phyloP scores from a whole-genome alignment of 106 monocot species.

The Dendrobium nobile region DNA sequence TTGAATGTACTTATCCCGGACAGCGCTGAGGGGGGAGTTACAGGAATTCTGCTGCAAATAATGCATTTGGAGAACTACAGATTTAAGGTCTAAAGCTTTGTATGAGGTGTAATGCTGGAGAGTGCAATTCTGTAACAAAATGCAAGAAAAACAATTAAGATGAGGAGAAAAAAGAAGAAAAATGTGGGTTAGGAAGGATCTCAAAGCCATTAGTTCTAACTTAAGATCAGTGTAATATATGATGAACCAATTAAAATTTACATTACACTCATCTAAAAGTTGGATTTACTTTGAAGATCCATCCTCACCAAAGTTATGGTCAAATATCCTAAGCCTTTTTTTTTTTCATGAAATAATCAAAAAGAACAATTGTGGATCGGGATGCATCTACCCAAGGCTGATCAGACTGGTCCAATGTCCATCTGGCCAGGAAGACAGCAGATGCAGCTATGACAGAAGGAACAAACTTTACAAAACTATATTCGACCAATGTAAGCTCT shows the following conservation, averaged over 20 bases:
- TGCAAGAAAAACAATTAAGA: not conserved
- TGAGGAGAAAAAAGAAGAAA: not conserved
- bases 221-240: too few species aligned
- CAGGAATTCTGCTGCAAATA: conserved; percentile 59
- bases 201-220: too few species aligned
- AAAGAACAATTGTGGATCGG: not conserved
- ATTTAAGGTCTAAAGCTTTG: conserved; percentile 50
- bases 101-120: conserved; percentile 74
- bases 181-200: not conserved
- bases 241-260: too few species aligned
- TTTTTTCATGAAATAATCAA: too few species aligned
- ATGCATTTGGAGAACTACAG: conserved; percentile 38
- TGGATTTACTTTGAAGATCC: too few species aligned
- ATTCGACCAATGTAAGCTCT: conserved; percentile 82
- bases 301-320: too few species aligned
- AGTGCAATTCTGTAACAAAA: conserved; percentile 46
- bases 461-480: conserved; percentile 60
- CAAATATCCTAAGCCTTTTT: too few species aligned
- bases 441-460: conserved; percentile 78
- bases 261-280: too few species aligned
- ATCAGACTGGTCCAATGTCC: conserved; percentile 67
- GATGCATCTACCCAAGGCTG: conserved; percentile 54
- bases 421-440: conserved; percentile 74
- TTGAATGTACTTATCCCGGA: conserved; percentile 76
- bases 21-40: conserved; percentile 54